Conservation (phyloP, 2,329 filamentous ascomycete genomes). For the Paraconiothyrium brasiliense region DNA sequence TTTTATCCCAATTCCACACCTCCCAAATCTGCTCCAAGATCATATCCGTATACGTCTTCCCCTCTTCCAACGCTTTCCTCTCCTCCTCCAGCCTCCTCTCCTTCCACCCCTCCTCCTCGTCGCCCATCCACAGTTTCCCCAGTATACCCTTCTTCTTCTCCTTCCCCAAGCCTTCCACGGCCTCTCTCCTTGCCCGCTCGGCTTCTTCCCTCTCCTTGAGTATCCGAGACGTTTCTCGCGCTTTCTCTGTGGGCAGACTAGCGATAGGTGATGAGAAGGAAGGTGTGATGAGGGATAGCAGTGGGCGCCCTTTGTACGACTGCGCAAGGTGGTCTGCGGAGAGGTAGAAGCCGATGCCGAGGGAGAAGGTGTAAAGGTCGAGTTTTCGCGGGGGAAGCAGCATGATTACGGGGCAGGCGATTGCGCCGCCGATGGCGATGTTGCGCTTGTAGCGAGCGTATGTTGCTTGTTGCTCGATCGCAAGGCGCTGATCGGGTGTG, state of each 20-base stretch:
- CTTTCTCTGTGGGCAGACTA: conserved; percentile 50
- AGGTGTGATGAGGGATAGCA: conserved; percentile 37
- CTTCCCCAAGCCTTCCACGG: conserved; percentile 41
- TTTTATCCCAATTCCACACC: conserved; percentile 57
- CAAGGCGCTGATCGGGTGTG: conserved; percentile 46
- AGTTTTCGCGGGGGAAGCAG: conserved; percentile 69
- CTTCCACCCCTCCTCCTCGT: conserved; percentile 57
- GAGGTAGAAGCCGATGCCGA: conserved; percentile 59
- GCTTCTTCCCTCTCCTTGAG: conserved; percentile 51
- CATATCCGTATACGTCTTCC: conserved; percentile 53
- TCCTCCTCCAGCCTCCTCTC: conserved; percentile 56
- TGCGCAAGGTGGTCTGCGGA: conserved; percentile 60
- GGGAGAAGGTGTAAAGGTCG: conserved; percentile 67
- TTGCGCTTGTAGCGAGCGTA: conserved; percentile 52
- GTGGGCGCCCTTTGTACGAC: conserved; percentile 51
- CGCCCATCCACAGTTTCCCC: conserved; percentile 51
- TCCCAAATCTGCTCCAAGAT: conserved; percentile 60
- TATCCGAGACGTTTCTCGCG: conserved; percentile 41
- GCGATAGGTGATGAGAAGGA: conserved; percentile 11
- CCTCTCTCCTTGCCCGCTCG: conserved; percentile 40
- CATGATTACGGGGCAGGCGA: conserved; percentile 64
- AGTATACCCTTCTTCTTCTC: conserved; percentile 39
- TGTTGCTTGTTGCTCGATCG: conserved; percentile 41
- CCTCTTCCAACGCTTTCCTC: conserved; percentile 50
- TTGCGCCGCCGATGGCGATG: conserved; percentile 58